Conservation (phyloP, 1,284 basidiomycete species). For the Xerocomus nothofagi region DNA sequence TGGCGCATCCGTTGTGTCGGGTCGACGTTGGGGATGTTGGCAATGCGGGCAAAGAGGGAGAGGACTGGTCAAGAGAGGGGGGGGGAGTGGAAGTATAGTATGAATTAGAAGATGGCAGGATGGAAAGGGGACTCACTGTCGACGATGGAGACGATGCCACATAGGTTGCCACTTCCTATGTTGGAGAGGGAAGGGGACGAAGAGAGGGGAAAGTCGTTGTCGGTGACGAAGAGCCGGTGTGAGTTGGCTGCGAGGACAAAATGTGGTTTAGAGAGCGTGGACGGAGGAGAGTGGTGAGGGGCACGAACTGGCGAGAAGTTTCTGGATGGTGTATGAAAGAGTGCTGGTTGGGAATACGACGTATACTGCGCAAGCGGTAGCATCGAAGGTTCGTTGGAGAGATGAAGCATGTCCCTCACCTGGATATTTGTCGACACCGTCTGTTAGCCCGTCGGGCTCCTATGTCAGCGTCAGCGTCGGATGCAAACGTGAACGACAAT, state of each 20-base stretch:
- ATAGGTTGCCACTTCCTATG: constrained; percentile 47
- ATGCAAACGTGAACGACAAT: background rate
- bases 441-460: constrained; percentile 67
- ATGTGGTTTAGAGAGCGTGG: background rate
- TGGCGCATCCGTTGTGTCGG: constrained; percentile 72
- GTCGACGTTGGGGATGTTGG: constrained; percentile 68
- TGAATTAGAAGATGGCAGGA: constrained; percentile 1
- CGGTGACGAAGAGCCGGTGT: constrained; percentile 74
- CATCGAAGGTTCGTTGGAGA: background rate
- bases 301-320: constrained; percentile 71
- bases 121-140: constrained; percentile 52
- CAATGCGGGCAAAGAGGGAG: constrained; percentile 69
- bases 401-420: constrained; percentile 39
- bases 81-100: background rate
- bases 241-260: constrained; percentile 55
- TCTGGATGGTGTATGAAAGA: constrained; percentile 69
- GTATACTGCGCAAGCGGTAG: constrained; percentile 51
- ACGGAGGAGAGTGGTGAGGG: background rate
- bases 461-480: constrained; percentile 27
- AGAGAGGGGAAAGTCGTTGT: constrained; percentile 45
- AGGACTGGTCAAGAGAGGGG: constrained; percentile 49
- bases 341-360: constrained; percentile 63
- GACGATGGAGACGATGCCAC: constrained; percentile 74
- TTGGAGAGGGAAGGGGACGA: constrained; percentile 45
- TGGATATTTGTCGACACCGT: constrained; percentile 73